Conservation (phyloP, 345 rosid genomes). For the Eucalyptus lansdowneana region DNA sequence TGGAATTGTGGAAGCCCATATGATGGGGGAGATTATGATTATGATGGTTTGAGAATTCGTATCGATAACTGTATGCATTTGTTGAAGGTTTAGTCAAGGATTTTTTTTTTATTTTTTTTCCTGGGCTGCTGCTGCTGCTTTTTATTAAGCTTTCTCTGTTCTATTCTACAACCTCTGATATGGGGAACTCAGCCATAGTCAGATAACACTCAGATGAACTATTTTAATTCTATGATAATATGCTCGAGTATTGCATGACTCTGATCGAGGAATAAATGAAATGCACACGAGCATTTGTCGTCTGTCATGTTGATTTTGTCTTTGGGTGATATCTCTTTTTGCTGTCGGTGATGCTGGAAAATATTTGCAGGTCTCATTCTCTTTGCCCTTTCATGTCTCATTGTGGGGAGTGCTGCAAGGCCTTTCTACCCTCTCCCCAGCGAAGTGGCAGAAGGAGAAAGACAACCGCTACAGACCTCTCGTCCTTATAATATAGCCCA, state of each 20-base stretch:
- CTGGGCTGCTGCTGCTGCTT: background rate
- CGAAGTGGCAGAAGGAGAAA: constrained; percentile 13
- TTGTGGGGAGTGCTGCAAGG: constrained; percentile 44
- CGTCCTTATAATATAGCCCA: constrained; percentile 88
- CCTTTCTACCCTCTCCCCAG: constrained; percentile 82
- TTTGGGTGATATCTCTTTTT: background rate
- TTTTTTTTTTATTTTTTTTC: background rate
- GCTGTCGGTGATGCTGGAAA: background rate
- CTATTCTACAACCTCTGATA: background rate
- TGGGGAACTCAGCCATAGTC: background rate
- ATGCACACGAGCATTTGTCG: background rate
- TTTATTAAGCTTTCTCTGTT: background rate
- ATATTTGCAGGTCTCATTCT: constrained; percentile 32
- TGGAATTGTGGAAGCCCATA: background rate
- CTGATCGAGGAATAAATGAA: background rate
- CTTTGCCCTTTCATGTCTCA: constrained; percentile 25
- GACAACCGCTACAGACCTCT: constrained; percentile 68
- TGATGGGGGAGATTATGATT: background rate
- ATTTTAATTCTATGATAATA: background rate
- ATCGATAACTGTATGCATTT: background rate
- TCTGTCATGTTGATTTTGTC: background rate
- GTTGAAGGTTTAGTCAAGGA: background rate
- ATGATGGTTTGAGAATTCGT: background rate
- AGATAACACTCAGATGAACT: background rate
- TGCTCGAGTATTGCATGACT: background rate